Base-by-base conservation (phyloP, 495 filamentous ascomycete genomes). In the Parmelia sp. region DNA sequence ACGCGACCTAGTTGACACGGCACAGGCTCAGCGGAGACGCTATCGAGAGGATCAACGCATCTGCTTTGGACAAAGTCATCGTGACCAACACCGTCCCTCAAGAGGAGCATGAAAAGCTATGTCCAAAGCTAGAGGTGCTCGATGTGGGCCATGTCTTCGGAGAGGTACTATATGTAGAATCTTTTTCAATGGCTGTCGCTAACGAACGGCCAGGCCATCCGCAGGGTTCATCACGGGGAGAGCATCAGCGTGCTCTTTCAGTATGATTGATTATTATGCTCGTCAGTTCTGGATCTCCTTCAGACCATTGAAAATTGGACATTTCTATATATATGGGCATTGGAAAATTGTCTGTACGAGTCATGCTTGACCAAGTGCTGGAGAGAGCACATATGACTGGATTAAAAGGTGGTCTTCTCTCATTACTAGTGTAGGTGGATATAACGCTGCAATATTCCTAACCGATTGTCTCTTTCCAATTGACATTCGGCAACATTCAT, bases 231-330 rank as follows among this genome's bases (percentile, higher is more conserved):
- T 75, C 92, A 97, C 77, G 94, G 94, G 63, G 94, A 98, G 79
- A 96, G 91, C 70, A 96, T 98, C 76, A 96, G 92, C 74, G 91
- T 94, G 60, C 84, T 98, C 61, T 97, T 98, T 76, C 91, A 94
- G 78, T 90, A 94, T 70, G 90, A 95, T 62, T 83, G 75, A 79
- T 25, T 35, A 17, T 0, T 3, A 27, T 27, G 14, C 47, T 36
- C 12, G 15, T 53, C 7, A 21, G 12, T 25, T 17, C 44, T 57
- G 15, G 15, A 29, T 53, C 35, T 19, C 9, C 1, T 31, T 36
- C 21, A 40, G 37, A 23, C 44, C 4, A 27, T 23, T 29, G 12
- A 15, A 35, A 39, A 21, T 56, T 8, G 60, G 49, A 45, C 15
- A 17, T 25, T 25, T 6, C 62, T 29, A 21, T 40, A 14, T 42